Conservation (phyloP, 768 basidiomycete species). For the Boletus edulis region DNA sequence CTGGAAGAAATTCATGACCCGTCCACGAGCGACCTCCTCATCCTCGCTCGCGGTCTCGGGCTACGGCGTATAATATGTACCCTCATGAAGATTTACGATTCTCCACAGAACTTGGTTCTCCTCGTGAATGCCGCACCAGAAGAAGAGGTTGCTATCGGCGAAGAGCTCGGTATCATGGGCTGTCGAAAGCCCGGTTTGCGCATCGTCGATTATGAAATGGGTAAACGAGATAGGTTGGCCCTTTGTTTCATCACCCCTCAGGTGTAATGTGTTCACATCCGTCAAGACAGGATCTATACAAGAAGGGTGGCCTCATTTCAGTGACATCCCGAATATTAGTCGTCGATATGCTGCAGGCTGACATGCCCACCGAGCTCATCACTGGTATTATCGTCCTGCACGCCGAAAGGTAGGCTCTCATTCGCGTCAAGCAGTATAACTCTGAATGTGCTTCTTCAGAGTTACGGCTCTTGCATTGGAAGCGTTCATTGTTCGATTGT, state of each 20-base stretch:
- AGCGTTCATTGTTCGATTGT: conserved; percentile 91
- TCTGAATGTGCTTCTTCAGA: conserved; percentile 37
- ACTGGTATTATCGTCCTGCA: conserved; percentile 89
- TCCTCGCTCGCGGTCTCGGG: conserved; percentile 90
- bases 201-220: conserved; percentile 79
- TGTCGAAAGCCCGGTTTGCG: conserved; percentile 84
- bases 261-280: conserved; percentile 7
- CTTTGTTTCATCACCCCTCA: background rate
- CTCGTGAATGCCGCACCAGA: conserved; percentile 82
- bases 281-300: conserved; percentile 77
- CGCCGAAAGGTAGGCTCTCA: conserved; percentile 72
- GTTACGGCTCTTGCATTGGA: conserved; percentile 83
- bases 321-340: conserved; percentile 93
- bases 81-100: conserved; percentile 90
- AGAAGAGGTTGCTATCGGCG: conserved; percentile 89
- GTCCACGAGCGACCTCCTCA: conserved; percentile 63
- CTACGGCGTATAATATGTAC: conserved; percentile 80
- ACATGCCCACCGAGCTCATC: conserved; percentile 81
- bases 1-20: conserved; percentile 73
- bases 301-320: conserved; percentile 83
- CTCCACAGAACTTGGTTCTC: conserved; percentile 77
- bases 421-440: background rate
- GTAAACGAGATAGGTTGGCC: conserved; percentile 71
- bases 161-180: conserved; percentile 91
- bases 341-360: conserved; percentile 88